Conservation (phyloP, 129 eudicot species). For the Chrysanthemum makinoi region DNA sequence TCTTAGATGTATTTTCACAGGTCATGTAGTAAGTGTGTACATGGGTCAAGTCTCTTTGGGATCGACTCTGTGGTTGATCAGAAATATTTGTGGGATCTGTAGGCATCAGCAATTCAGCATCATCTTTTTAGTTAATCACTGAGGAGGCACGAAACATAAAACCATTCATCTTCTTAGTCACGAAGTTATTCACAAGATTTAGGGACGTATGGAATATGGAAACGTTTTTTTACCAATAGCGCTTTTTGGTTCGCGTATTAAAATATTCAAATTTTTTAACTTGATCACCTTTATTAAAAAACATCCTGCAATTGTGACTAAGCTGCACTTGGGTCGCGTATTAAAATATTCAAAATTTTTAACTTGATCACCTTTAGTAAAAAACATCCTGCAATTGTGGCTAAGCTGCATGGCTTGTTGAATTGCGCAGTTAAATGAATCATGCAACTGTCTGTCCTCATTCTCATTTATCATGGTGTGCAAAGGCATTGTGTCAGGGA, state of each 20-base stretch:
- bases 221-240: background rate
- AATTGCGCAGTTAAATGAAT: background rate
- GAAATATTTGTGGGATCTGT: too few species aligned
- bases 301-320: background rate
- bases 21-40: background rate
- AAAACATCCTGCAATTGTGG: background rate
- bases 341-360: background rate
- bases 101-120: too few species aligned
- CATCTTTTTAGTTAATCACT: too few species aligned
- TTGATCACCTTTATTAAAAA: background rate
- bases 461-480: background rate
- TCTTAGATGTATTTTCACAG: too few species aligned
- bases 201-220: background rate
- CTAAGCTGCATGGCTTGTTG: background rate
- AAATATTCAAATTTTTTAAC: background rate
- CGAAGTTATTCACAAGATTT: too few species aligned
- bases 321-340: too few species aligned
- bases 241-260: background rate
- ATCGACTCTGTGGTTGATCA: too few species aligned
- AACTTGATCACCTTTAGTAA: background rate
- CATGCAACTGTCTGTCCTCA: background rate
- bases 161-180: too few species aligned
- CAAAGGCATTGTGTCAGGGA: constrained; percentile 4
- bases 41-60: background rate
- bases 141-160: too few species aligned